phyloP scores from a whole-genome alignment of 2,329 filamentous ascomycete genomes.

The Keithomyces neogunnii region DNA sequence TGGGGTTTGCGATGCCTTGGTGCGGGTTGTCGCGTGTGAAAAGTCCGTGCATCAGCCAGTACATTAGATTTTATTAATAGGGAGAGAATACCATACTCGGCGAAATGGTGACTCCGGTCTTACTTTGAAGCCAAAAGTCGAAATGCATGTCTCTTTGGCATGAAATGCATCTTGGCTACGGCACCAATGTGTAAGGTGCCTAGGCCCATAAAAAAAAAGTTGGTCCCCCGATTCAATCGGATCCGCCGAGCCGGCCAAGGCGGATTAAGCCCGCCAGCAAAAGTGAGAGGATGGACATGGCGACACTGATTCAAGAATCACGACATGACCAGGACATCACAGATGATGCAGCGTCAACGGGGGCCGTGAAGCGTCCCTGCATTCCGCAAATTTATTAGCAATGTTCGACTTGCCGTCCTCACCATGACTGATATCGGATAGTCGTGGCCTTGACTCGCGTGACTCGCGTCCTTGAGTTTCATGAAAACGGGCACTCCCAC shows the following conservation, averaged over 20 bases:
- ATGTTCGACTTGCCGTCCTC: background rate
- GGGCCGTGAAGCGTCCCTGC: background rate
- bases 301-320: background rate
- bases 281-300: too few species aligned
- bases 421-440: background rate
- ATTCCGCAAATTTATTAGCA: background rate
- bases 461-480: background rate
- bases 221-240: background rate
- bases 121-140: background rate
- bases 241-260: background rate
- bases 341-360: background rate
- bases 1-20: background rate
- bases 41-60: background rate
- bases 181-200: background rate
- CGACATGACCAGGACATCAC: background rate
- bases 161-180: background rate
- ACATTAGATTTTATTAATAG: background rate
- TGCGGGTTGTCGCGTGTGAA: background rate
- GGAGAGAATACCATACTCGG: too few species aligned
- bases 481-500: too few species aligned
- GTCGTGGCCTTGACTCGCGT: background rate
- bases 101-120: background rate
- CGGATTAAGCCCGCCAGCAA: too few species aligned
- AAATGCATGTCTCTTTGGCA: background rate
- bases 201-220: background rate